Evolutionary conservation across 331 rosid species (phyloP), one percentile per base, ranked within the genome.

Genomic region (Acacia concinna): DNA sequence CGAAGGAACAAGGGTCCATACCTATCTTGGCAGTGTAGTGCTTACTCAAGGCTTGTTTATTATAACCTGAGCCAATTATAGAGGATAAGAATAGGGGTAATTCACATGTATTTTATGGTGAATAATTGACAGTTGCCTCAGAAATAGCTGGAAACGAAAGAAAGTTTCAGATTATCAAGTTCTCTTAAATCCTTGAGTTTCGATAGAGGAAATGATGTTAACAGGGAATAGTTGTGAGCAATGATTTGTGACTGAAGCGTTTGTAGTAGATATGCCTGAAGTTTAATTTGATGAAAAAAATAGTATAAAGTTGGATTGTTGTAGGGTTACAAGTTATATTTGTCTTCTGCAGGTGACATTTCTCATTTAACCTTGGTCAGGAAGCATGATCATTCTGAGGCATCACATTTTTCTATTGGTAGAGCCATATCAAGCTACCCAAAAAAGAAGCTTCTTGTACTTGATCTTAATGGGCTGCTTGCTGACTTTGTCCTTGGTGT

Each of bases 391-490:
- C 49, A 11, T 68, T 78, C 85, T 8, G 76, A 57, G 76, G 70
- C 76, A 43, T 80, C 86, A 70, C 44, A 71, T 73, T 31, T 63
- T 75, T 75, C 87, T 30, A 84, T 68, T 43, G 87, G 68, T 62
- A 79, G 87, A 82, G 75, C 81, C 60, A 60, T 81, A 67, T 78
- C 80, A 81, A 68, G 57, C 75, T 46, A 46, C 78, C 41, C 85
- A 73, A 82, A 62, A 84, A 93, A 89, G 62, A 91, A 96, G 89
- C 99, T 96, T 91, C 94, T 96, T 71, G 84, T 96, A 77, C 98
- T 96, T 44, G 99, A 96, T 78, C 77, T 96, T 76, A 96, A 96
- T 86, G 99, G 99, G 12, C 74, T 96, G 70, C 99, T 96, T 82
- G 96, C 90, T 82, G 99, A 96, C 77, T 80, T 92, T 81, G 90